Percentiles rank a stretch among this genome's conserved stretches.
Evolutionary conservation across 2,329 filamentous ascomycete species (phyloP).

Genomic region (Scopulariopsis brevicaulis): DNA sequence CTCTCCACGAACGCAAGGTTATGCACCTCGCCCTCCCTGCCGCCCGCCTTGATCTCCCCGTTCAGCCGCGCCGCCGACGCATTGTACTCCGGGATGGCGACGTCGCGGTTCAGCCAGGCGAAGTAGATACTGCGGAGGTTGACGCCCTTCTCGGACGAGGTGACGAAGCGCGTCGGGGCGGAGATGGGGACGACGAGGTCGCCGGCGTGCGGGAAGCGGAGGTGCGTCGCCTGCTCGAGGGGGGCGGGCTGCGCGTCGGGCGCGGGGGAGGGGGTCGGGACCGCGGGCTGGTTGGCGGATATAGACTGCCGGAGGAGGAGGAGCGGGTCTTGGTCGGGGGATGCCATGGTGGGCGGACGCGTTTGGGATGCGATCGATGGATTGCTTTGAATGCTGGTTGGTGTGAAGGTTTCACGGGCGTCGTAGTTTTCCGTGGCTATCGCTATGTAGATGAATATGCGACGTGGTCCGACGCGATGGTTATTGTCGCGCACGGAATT

Average conservation of each 20-base stretch:
- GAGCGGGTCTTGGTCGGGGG: conserved; percentile 61
- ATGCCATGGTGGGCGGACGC: conserved; percentile 17
- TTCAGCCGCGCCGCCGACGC: conserved; percentile 71
- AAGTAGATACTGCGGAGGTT: conserved; percentile 94
- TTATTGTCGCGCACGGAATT: too few species aligned
- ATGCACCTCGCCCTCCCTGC: conserved; percentile 58
- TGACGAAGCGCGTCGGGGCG: conserved; percentile 66
- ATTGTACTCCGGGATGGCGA: conserved; percentile 84
- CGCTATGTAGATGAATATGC: neutral
- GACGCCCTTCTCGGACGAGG: conserved; percentile 62
- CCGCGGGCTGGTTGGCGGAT: conserved; percentile 54
- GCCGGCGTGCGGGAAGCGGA: conserved; percentile 56
- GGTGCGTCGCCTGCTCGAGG: conserved; percentile 66
- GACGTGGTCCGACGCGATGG: too few species aligned
- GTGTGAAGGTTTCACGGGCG: neutral
- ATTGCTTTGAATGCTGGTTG: neutral
- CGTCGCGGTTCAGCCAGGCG: conserved; percentile 88
- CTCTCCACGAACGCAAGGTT: conserved; percentile 88
- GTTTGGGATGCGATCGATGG: neutral
- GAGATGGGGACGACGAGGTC: conserved; percentile 57
- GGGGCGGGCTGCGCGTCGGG: conserved; percentile 47
- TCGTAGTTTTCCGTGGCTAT: neutral
- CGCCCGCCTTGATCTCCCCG: conserved; percentile 55
- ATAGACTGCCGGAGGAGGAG: conserved; percentile 77
- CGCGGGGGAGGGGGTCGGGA: conserved; percentile 63